These are phyloP conservation scores for Ottelia alismoides DNA, from an alignment of 106 monocot species.

Conservation along the genomic window DNA sequence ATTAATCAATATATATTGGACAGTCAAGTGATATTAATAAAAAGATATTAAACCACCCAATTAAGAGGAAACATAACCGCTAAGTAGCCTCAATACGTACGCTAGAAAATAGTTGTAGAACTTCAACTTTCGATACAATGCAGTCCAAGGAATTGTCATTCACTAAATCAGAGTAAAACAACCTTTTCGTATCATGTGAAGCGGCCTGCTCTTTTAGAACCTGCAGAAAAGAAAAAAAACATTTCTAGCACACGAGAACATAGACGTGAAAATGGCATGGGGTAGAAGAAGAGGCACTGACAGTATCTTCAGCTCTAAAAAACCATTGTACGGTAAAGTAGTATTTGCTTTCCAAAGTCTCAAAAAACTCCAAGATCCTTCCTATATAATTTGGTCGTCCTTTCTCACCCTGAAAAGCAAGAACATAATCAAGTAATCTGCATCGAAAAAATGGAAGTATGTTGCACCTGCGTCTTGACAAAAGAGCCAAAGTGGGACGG, in stretches of 20 bases:
- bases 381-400: slow-evolving; percentile 71
- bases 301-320: slow-evolving; percentile 71
- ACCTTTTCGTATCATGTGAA: slow-evolving; percentile 47
- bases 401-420: slow-evolving; percentile 49
- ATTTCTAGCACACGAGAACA: too few species aligned
- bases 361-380: slow-evolving; percentile 70
- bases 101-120: slow-evolving; percentile 36
- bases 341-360: slow-evolving; percentile 42
- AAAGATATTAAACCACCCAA: too few species aligned
- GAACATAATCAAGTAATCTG: too few species aligned
- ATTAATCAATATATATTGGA: too few species aligned
- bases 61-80: background rate
- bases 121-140: slow-evolving; percentile 63
- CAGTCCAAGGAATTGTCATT: slow-evolving; percentile 82
- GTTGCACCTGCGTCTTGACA: too few species aligned
- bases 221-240: slow-evolving; percentile 14
- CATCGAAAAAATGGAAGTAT: too few species aligned
- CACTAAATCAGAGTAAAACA: slow-evolving; percentile 67
- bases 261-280: too few species aligned
- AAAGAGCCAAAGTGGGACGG: too few species aligned
- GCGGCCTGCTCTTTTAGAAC: slow-evolving; percentile 58
- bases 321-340: slow-evolving; percentile 80
- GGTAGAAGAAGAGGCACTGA: too few species aligned
- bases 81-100: slow-evolving; percentile 19
- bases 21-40: too few species aligned